A percentile compares a stretch with the other conserved stretches of the same genome.
phyloP scores from a whole-genome alignment of 306 rosid genomes.

The Acacia crassicarpa region DNA sequence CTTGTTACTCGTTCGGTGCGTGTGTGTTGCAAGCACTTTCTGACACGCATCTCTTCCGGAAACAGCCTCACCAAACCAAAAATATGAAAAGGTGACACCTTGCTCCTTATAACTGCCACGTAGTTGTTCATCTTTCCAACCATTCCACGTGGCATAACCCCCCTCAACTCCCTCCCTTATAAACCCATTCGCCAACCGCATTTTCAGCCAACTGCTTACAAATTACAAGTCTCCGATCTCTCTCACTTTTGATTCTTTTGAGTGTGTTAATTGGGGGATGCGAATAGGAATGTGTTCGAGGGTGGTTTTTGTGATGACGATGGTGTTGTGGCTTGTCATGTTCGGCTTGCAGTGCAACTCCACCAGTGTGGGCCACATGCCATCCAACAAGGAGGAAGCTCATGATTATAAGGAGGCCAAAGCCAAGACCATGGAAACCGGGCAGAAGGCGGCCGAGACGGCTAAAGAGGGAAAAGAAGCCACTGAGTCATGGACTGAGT shows the following conservation, averaged over 20 bases:
- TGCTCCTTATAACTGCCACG: not conserved
- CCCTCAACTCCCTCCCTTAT: not conserved
- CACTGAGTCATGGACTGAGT: slow-evolving; percentile 74
- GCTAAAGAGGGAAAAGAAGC: slow-evolving; percentile 44
- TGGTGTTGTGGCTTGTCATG: slow-evolving; percentile 1
- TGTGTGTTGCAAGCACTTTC: not conserved
- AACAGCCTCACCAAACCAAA: not conserved
- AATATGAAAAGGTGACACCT: not conserved
- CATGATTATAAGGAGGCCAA: slow-evolving; percentile 39
- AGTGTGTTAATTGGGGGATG: not conserved
- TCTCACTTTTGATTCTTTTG: not conserved
- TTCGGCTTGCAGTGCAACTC: slow-evolving; percentile 33
- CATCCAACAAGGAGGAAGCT: slow-evolving; percentile 42
- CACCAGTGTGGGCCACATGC: slow-evolving; percentile 1
- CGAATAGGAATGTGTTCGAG: slow-evolving; percentile 43
- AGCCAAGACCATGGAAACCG: slow-evolving; percentile 25
- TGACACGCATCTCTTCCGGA: not conserved
- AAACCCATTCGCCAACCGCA: not conserved
- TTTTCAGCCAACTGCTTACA: not conserved
- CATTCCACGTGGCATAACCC: not conserved
- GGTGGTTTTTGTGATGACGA: slow-evolving; percentile 27
- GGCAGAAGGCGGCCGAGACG: slow-evolving; percentile 40
- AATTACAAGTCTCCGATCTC: not conserved
- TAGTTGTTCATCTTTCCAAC: not conserved
- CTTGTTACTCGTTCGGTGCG: not conserved